These are phyloP conservation scores for Solanum chacoense DNA, from an alignment of 305 asterid genomes.

Conservation along the genomic window DNA sequence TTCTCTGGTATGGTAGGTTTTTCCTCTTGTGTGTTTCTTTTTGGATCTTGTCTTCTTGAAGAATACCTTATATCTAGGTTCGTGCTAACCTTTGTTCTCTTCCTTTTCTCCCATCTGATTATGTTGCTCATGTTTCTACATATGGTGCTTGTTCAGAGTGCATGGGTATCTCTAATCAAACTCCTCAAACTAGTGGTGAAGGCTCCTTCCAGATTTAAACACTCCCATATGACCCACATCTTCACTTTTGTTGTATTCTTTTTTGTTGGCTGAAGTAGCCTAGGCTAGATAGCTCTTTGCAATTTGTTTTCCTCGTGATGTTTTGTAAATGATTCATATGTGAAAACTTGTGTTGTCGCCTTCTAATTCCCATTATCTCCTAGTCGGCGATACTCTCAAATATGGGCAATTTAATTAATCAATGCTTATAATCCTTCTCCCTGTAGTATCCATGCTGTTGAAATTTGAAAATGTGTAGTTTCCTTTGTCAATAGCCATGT, in stretches of 20 bases:
- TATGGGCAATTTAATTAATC: too few relatives aligned
- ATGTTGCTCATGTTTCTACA: too few relatives aligned
- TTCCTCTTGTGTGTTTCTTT: background rate
- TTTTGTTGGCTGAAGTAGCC: background rate
- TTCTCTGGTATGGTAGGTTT: background rate
- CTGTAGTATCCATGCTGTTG: background rate
- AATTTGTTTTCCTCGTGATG: too few relatives aligned
- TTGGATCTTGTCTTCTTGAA: background rate
- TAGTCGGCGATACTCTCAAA: background rate
- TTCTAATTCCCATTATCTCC: background rate
- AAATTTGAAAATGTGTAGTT: too few relatives aligned
- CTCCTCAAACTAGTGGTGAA: background rate
- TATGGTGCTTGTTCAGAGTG: background rate
- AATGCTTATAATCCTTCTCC: too few relatives aligned
- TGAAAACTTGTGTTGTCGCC: background rate
- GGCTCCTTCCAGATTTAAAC: background rate
- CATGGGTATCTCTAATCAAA: background rate
- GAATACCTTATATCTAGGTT: background rate
- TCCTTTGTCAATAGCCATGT: background rate
- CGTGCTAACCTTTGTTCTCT: background rate
- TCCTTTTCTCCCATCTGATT: background rate
- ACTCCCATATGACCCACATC: background rate
- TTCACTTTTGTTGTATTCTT: background rate
- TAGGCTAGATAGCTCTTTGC: too few relatives aligned
- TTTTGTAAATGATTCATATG: background rate